These are phyloP conservation scores for Xylaria sp. DNA, from an alignment of 2,329 filamentous ascomycete genomes.

Conservation along the genomic window DNA sequence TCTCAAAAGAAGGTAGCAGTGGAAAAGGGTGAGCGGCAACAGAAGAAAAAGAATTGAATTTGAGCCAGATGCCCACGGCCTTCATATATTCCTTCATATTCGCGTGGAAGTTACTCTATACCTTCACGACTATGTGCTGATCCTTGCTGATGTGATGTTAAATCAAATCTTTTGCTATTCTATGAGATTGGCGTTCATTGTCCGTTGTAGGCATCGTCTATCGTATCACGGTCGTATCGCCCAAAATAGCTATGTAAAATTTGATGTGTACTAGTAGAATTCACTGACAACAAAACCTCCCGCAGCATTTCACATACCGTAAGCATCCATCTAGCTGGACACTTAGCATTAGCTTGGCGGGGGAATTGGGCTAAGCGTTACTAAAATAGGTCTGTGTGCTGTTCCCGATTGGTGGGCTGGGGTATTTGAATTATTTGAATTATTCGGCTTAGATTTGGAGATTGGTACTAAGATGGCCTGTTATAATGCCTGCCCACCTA, in stretches of 20 bases:
- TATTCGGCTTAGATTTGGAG: background rate
- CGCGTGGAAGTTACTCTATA: background rate
- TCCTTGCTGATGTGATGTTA: background rate
- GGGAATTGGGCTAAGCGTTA: background rate
- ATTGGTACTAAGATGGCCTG: background rate
- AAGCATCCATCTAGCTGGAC: background rate
- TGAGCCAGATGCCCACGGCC: background rate
- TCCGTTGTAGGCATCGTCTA: too few relatives aligned
- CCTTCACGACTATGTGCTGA: background rate
- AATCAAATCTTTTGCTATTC: conserved; percentile 3
- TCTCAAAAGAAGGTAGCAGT: background rate
- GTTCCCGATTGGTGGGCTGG: background rate
- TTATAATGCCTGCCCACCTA: background rate
- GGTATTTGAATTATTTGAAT: conserved; percentile 6
- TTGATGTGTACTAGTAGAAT: background rate
- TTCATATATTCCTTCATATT: conserved; percentile 19
- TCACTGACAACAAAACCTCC: background rate
- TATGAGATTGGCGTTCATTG: background rate
- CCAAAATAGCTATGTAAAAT: background rate
- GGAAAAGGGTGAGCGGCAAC: background rate
- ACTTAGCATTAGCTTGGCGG: conserved; percentile 11
- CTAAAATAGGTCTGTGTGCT: conserved; percentile 9
- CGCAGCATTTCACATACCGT: background rate
- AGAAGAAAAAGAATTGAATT: too few relatives aligned
- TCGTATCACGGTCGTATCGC: background rate